Conservation (phyloP, 345 rosid genomes). For the Geranium rotundifolium region DNA sequence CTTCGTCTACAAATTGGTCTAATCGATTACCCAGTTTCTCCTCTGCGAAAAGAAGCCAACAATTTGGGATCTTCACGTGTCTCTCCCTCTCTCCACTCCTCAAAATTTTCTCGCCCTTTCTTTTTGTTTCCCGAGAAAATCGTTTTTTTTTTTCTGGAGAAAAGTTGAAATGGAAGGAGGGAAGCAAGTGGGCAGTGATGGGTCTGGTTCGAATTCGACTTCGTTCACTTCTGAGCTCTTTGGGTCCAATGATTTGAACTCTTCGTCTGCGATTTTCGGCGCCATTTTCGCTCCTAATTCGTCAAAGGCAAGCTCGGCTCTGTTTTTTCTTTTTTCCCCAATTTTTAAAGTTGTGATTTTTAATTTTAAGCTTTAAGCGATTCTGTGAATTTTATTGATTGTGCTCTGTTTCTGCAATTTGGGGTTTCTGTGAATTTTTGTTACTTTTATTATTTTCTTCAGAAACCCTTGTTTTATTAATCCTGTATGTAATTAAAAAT, state of each 20-base stretch:
- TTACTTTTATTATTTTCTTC: no score
- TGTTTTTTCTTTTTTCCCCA: neutral
- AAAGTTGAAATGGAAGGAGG: conserved; percentile 39
- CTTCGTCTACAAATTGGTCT: neutral
- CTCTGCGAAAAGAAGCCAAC: neutral
- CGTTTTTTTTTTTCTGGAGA: no score
- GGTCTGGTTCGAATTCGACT: conserved; percentile 16
- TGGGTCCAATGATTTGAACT: conserved; percentile 33
- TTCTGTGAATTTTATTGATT: conserved; percentile 17
- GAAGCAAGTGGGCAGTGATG: conserved; percentile 12
- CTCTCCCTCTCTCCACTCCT: neutral
- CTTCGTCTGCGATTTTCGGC: conserved; percentile 39
- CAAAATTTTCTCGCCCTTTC: neutral
- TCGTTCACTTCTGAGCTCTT: conserved; percentile 46
- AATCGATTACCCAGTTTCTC: conserved; percentile 7
- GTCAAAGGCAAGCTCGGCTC: conserved; percentile 25
- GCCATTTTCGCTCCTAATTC: conserved; percentile 44
- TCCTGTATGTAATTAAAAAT: no score
- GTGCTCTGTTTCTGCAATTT: conserved; percentile 30
- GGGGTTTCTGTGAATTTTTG: conserved; percentile 17
- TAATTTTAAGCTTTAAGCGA: neutral
- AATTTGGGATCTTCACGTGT: conserved; percentile 21
- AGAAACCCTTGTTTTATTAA: no score
- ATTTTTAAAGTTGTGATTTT: neutral
- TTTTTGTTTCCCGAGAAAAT: conserved; percentile 4